Evolutionary conservation across 2,329 filamentous ascomycete species (phyloP).

Genomic region (Botrytis galanthina): DNA sequence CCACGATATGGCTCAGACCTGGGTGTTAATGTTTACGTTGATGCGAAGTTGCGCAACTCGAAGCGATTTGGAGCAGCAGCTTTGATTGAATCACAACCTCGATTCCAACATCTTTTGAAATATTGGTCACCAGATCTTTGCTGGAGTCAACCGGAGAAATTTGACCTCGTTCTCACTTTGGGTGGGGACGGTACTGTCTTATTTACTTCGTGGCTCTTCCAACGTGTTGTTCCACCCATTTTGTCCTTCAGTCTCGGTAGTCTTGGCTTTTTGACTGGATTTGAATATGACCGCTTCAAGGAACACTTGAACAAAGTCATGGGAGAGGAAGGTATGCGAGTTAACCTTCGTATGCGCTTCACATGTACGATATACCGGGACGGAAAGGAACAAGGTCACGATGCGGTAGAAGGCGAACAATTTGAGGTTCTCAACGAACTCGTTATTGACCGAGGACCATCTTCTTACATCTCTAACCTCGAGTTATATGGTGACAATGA

Average conservation of each 20-base stretch:
- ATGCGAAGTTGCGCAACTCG: conserved; percentile 85
- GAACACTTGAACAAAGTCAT: conserved; percentile 84
- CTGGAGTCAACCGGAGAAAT: conserved; percentile 89
- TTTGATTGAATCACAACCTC: conserved; percentile 69
- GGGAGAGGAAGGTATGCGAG: conserved; percentile 93
- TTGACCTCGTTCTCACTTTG: conserved; percentile 87
- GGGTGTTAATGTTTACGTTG: conserved; percentile 98
- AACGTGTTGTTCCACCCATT: conserved; percentile 81
- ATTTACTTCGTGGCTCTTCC: conserved; percentile 90
- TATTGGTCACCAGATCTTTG: conserved; percentile 98
- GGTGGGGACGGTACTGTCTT: conserved; percentile 85
- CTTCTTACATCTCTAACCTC: conserved; percentile 93
- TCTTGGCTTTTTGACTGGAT: conserved; percentile 84
- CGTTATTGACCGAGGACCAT: conserved; percentile 95
- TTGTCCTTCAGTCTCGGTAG: conserved; percentile 82
- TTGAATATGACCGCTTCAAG: conserved; percentile 85
- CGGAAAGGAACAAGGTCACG: conserved; percentile 56
- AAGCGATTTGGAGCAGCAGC: conserved; percentile 80
- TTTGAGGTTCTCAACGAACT: conserved; percentile 98
- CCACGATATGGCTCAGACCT: conserved; percentile 84
- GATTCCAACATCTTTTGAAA: conserved; percentile 79
- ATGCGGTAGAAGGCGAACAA: conserved; percentile 83
- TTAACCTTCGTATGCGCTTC: conserved; percentile 97
- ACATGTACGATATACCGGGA: conserved; percentile 94
- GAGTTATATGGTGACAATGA: conserved; percentile 96